Percentiles rank a stretch among this genome's conserved stretches.
phyloP scores from a whole-genome alignment of 176 grass and related monocot genomes.

The Chloris gayana region DNA sequence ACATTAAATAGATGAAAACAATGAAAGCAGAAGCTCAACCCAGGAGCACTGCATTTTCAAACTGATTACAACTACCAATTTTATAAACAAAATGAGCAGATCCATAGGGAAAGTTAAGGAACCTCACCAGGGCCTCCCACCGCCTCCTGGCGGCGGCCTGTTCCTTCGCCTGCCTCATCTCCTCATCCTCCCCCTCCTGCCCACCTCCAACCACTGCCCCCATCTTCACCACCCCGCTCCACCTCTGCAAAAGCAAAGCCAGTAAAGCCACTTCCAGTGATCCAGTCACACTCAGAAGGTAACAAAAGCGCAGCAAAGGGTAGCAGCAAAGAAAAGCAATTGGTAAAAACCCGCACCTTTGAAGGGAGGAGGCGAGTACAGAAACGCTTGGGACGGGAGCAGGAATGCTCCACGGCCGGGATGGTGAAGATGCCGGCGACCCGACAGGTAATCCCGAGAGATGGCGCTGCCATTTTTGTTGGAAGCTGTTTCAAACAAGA shows the following conservation, averaged over 20 bases:
- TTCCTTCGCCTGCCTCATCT: conserved; percentile 81
- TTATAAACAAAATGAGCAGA: not conserved
- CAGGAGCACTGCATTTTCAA: not conserved
- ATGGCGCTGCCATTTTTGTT: conserved; percentile 44
- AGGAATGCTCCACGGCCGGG: not conserved
- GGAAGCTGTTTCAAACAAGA: not conserved
- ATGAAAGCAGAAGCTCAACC: not conserved
- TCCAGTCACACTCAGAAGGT: not conserved
- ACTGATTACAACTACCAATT: not conserved
- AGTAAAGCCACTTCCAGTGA: too few relatives aligned
- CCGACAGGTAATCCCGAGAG: conserved; percentile 30
- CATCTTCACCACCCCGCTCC: conserved; percentile 60
- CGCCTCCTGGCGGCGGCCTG: conserved; percentile 87
- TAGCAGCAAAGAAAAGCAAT: not conserved
- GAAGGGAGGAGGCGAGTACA: conserved; percentile 24
- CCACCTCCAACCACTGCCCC: conserved; percentile 58
- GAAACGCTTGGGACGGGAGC: not conserved
- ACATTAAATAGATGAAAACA: not conserved
- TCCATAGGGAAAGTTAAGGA: conserved; percentile 11
- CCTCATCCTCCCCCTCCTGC: conserved; percentile 69
- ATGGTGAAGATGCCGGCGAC: conserved; percentile 15
- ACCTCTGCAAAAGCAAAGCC: conserved; percentile 38
- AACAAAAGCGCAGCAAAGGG: not conserved
- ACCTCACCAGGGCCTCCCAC: conserved; percentile 83
- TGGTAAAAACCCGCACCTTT: conserved; percentile 3